Base-by-base conservation (phyloP, 352 stramenopile species). In the Phytophthora foliorum region DNA sequence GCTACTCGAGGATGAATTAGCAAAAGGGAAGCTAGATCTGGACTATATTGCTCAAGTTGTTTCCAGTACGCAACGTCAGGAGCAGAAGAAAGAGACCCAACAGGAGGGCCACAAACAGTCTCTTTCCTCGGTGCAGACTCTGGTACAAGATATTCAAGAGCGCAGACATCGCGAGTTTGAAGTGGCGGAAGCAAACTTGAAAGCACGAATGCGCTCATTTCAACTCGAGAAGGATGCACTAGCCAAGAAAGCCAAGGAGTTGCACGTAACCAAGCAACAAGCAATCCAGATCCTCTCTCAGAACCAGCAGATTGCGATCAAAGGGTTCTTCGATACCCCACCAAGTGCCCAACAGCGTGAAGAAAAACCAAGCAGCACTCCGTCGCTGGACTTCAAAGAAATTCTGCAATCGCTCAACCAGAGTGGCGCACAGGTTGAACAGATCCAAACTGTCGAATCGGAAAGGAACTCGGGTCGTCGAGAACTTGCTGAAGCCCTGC, bases 251-350 rank as follows among this genome's bases (percentile, higher is more conserved):
- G 56, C 68, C 9, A 72, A 81, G 6, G 71, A 78, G 16, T 59
- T 88, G 22, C 64, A 71, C 11, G 62, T 61, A 13, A 75, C 61
- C 1, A 86, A 85, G 51, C 77, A 89, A 51, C 76, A 62, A 27
- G 82, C 80, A 14, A 60, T 91, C 3, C 65, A 91, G 45, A 80
- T 89, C 9, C 67, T 91, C 21, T 84, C 80, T n/a, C 73, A 74
- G 7, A 87, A 88, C 56, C 82, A 91, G 36, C 82, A 91, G 21
- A 16, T 73, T 4, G 77, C 80, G 5, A 79, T 91, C 51, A 74
- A 82, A 45, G 72, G 53, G 0, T 89, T 88, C 63, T 89, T 75
- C n/a, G 51, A 77, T 21, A 45, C 46, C 17, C 17, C 34, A 14
- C 42, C 49, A 48, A 41, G 9, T 48, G 16, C 6, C 31, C 34